Evolutionary conservation across 2,329 filamentous ascomycete genomes (phyloP).

Genomic region (Apiospora arundinis): DNA sequence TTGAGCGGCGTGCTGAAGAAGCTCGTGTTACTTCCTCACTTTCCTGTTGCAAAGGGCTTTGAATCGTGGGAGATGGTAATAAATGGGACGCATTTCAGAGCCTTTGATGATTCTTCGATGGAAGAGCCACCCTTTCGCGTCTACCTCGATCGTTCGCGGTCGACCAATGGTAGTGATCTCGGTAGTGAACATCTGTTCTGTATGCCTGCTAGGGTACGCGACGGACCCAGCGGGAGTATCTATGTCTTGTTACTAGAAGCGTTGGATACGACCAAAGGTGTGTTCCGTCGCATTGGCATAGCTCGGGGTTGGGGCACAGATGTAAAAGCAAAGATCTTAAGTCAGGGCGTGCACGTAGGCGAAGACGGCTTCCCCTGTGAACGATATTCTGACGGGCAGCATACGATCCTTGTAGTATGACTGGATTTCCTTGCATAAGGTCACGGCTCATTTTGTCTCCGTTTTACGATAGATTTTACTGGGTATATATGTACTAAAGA

Average conservation of each 20-base stretch:
- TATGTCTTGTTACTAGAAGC: neutral
- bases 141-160: neutral
- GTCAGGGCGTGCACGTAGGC: neutral
- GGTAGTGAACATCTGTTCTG: neutral
- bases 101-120: neutral
- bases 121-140: neutral
- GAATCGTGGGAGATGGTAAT: neutral
- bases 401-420: neutral
- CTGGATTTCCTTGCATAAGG: neutral
- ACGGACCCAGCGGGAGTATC: neutral
- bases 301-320: neutral
- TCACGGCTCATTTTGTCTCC: no score
- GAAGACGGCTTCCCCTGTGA: neutral
- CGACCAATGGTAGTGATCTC: neutral
- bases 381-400: neutral
- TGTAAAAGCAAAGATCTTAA: neutral
- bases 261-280: neutral
- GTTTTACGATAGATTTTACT: no score
- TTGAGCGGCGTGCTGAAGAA: neutral
- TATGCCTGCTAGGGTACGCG: neutral
- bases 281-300: neutral
- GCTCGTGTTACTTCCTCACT: neutral
- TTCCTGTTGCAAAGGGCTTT: no score
- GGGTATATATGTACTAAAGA: no score
- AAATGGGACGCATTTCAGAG: neutral